Percentiles rank a stretch among this genome's conserved stretches.
These are phyloP conservation scores for Daldinia loculata DNA, from an alignment of 495 filamentous ascomycete genomes.

Conservation along the genomic window DNA sequence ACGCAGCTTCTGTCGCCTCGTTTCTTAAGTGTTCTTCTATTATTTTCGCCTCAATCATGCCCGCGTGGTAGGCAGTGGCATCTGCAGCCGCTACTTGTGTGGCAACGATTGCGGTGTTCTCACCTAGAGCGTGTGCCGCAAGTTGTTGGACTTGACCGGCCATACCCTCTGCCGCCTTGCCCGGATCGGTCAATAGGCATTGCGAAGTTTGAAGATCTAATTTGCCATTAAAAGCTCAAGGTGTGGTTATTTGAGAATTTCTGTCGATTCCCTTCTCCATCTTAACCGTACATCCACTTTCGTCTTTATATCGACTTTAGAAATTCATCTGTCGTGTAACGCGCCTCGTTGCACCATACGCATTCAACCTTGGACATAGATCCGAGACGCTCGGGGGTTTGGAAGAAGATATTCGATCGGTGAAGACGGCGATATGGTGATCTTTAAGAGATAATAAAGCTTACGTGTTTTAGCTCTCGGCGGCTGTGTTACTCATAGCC, in stretches of 20 bases:
- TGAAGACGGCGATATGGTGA: background rate
- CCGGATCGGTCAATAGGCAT: constrained; percentile 21
- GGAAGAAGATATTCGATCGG: background rate
- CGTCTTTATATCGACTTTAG: background rate
- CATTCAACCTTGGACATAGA: background rate
- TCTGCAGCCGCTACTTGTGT: background rate
- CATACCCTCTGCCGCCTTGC: constrained; percentile 1
- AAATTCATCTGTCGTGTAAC: background rate
- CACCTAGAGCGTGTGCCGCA: background rate
- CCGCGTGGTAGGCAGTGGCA: background rate
- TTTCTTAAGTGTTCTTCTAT: background rate
- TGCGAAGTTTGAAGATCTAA: background rate
- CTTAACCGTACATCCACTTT: background rate
- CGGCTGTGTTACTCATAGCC: background rate
- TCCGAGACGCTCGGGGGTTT: background rate
- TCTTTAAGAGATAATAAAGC: background rate
- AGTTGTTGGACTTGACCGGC: background rate
- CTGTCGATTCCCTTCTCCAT: background rate
- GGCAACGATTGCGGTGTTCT: background rate
- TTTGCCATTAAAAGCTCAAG: background rate
- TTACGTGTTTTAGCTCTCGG: background rate
- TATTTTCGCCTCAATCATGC: background rate
- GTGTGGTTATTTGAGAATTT: background rate
- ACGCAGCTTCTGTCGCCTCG: background rate
- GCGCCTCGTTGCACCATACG: background rate